Base-by-base conservation (phyloP, 768 basidiomycete species). In the Boletellus sp. region DNA sequence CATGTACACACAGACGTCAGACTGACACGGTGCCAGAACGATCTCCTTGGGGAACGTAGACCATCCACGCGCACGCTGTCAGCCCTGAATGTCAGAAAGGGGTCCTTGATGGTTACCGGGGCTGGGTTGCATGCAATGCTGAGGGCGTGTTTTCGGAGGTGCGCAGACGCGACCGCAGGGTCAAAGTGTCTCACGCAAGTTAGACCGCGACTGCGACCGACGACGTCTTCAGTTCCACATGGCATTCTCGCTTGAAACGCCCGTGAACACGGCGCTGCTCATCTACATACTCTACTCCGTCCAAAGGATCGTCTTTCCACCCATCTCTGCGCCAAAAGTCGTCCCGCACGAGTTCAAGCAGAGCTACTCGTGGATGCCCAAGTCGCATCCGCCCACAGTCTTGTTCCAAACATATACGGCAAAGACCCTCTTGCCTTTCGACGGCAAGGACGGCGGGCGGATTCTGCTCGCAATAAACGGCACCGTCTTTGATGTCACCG, bases 311-410 rank as follows among this genome's bases (percentile, higher is more conserved):
- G 60, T 94, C 43, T 81, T 89, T 45, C 91, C 93, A 0, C 71
- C 84, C n/a, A 70, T 72, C 31, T 68, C 78, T 11, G 70, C 71
- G 32, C 74, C 81, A 0, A 73, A 71, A 42, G 68, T 61, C 3
- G 67, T 82, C 15, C 86, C 85, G 1, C 68, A 75, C 55, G 85
- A 89, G 57, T 90, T 90, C 78, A 85, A 87, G 65, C 71, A 81
- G 1, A 81, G 84, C 1, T 98, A 97, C 75, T 87, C 90, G 56
- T 97, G 93, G 92, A 80, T 92, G 75, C 95, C 95, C 1, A 82
- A 85, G 56, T 59, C 77, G 0, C 93, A 95, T 59, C 84, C 88
- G 3, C 83, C 87, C 2, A 84, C 87, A 0, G 77, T 92, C 17
- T 66, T 93, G 19, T 93, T 83, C 70, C 77, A 81, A 64, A 80